Evolutionary conservation across 176 grass and related monocot species (phyloP), one percentile per base, ranked within the genome.

Genomic region (Lolium rigidum): DNA sequence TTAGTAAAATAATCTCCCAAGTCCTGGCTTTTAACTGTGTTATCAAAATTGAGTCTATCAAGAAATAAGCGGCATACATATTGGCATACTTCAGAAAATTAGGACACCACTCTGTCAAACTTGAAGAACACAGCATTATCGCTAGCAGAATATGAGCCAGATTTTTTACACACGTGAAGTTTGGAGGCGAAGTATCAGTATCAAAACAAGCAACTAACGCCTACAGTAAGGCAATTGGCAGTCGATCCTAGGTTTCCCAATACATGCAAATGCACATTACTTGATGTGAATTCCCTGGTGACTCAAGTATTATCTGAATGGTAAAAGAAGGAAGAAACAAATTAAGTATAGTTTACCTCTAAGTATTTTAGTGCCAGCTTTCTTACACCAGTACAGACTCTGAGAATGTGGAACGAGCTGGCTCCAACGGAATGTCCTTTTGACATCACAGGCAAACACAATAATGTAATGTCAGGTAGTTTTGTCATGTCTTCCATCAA

Each of bases 401-500:
- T 9, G 71, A 74, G 46, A 50, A 51, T 74, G 46, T 74, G 71
- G 71, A 74, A 74, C 14, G 11, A 50, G 71, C 71, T 50, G 46
- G 71, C 46, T 14, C 21, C 71, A 74, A 74, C 4, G 12, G 49
- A 62, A 49, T 88, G 80, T 50, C 80, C 86, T 0, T 22, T 59
- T 77, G 71, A 9, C 4, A 21, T 11, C 55, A 87, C 1, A 55
- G 1, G 2, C 16, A 87, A 31, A 0, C 6, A 1, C 61, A 88
- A 66, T 5, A 4, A 35, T 20, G 18, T 48, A n/a, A 82, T 17
- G 17, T 24, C 3, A 59, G 71, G 60, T 48, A 82, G 37, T 60
- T 55, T 13, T 59, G 24, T 59, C 62, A 88, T 88, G 12, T 88
- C 61, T 9, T 77, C 80, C 86, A 70, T 82, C 7, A 87, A 38